These are phyloP conservation scores for Leishmania tropica DNA, from an alignment of 208 protist species.

Conservation along the genomic window DNA sequence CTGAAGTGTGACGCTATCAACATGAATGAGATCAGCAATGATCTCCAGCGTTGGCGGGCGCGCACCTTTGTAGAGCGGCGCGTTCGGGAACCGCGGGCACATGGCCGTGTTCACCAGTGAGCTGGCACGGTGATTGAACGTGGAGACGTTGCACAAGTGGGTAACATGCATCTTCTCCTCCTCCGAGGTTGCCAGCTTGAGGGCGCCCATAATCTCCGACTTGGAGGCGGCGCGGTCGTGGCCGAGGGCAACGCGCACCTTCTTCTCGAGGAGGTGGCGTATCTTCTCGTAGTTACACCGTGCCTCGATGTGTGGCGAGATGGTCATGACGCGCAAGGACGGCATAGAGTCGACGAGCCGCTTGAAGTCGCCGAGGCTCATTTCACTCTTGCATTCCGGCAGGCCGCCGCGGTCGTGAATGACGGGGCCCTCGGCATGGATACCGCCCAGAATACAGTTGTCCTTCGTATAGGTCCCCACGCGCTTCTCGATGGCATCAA, in stretches of 20 bases:
- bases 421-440: conserved; percentile 73
- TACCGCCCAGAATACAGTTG: conserved; percentile 65
- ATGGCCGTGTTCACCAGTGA: conserved; percentile 65
- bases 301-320: conserved; percentile 65
- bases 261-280: conserved; percentile 41
- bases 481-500: conserved; percentile 44
- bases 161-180: conserved; percentile 62
- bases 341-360: conserved; percentile 54
- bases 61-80: conserved; percentile 50
- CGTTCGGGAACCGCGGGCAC: conserved; percentile 58
- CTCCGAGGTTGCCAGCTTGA: conserved; percentile 39
- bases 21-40: conserved; percentile 68
- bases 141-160: conserved; percentile 75
- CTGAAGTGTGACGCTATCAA: conserved; percentile 60
- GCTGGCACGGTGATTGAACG: conserved; percentile 65
- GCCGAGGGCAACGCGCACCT: conserved; percentile 55
- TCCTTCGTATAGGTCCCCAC: conserved; percentile 42
- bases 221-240: conserved; percentile 63
- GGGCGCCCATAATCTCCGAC: conserved; percentile 55
- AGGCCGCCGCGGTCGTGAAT: conserved; percentile 70
- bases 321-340: conserved; percentile 71
- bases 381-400: conserved; percentile 41
- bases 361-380: conserved; percentile 44
- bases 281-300: conserved; percentile 51
- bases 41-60: conserved; percentile 66